phyloP scores from a whole-genome alignment of 208 protist genomes.

The Wallacemonas sp. region DNA sequence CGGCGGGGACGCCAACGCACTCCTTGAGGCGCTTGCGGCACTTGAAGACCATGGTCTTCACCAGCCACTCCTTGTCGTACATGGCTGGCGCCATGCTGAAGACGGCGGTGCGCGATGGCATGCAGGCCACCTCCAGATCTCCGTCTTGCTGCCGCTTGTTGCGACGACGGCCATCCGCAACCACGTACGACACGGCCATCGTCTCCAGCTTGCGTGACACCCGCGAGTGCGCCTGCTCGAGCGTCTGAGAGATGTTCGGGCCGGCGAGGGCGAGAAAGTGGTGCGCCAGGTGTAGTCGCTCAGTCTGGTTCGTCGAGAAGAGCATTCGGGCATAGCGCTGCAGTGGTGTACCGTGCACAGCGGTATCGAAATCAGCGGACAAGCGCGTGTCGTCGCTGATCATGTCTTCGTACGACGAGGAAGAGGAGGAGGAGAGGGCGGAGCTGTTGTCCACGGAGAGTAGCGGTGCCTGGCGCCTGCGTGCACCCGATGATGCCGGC shows the following conservation, averaged over 20 bases:
- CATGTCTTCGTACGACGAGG: no score
- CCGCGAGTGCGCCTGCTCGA: neutral
- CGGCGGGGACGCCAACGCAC: slow-evolving; percentile 15
- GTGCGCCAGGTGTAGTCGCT: neutral
- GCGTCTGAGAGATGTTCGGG: neutral
- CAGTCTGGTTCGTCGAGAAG: neutral
- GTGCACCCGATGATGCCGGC: no score
- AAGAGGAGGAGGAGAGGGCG: no score
- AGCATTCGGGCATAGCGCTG: neutral
- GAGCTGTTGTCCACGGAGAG: no score
- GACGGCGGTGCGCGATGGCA: slow-evolving; percentile 25
- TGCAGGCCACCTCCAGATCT: slow-evolving; percentile 30
- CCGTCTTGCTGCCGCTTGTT: slow-evolving; percentile 16
- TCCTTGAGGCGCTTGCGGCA: slow-evolving; percentile 21
- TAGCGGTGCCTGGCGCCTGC: no score
- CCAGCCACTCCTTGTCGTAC: slow-evolving; percentile 39
- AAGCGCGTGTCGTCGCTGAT: neutral
- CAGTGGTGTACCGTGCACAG: neutral
- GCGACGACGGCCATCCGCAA: slow-evolving; percentile 21
- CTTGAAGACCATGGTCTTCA: slow-evolving; percentile 19
- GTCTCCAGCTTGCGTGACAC: slow-evolving; percentile 13
- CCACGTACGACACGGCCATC: slow-evolving; percentile 29
- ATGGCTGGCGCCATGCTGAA: slow-evolving; percentile 19
- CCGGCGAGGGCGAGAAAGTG: neutral
- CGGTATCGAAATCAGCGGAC: neutral